Evolutionary conservation across 164 flowering plant genomes (phyloP).

Genomic region (Magnolia officinalis): DNA sequence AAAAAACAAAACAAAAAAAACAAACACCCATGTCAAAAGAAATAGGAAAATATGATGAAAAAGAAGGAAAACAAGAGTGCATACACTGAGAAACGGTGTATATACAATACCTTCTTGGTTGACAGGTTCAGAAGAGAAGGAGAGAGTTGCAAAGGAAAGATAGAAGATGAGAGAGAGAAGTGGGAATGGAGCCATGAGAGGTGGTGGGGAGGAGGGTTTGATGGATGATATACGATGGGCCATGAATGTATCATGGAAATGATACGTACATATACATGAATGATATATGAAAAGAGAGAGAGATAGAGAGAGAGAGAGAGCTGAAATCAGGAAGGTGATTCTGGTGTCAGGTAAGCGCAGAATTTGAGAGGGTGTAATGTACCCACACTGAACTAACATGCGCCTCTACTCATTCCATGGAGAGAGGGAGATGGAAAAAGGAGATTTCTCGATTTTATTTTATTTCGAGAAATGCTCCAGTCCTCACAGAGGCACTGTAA

Average conservation of each 20-base stretch:
- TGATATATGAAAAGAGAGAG: background rate
- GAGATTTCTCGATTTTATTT: background rate
- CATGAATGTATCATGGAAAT: conserved; percentile 1
- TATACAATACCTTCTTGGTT: conserved; percentile 68
- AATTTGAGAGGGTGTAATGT: conserved; percentile 33
- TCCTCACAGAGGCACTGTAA: too few relatives aligned
- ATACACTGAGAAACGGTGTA: background rate
- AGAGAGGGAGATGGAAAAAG: conserved; percentile 7
- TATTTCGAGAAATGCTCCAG: background rate
- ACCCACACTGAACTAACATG: conserved; percentile 16
- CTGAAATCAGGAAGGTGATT: conserved; percentile 30
- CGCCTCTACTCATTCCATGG: conserved; percentile 10
- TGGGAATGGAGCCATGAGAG: conserved; percentile 30
- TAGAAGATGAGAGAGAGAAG: conserved; percentile 16
- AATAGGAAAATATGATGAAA: conserved; percentile 2
- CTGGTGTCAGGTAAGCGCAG: conserved; percentile 39
- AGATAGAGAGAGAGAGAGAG: conserved; percentile 14
- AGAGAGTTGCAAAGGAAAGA: conserved; percentile 17
- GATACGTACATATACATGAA: background rate
- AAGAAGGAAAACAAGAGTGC: background rate
- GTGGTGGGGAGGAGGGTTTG: background rate
- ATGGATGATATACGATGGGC: background rate
- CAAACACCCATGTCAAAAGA: background rate
- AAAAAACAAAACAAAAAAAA: conserved; percentile 2
- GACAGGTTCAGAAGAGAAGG: conserved; percentile 57